A percentile compares a stretch with the other conserved stretches of the same genome.
Evolutionary conservation across 2,329 filamentous ascomycete species (phyloP).

Genomic region (Curvularia lunata): DNA sequence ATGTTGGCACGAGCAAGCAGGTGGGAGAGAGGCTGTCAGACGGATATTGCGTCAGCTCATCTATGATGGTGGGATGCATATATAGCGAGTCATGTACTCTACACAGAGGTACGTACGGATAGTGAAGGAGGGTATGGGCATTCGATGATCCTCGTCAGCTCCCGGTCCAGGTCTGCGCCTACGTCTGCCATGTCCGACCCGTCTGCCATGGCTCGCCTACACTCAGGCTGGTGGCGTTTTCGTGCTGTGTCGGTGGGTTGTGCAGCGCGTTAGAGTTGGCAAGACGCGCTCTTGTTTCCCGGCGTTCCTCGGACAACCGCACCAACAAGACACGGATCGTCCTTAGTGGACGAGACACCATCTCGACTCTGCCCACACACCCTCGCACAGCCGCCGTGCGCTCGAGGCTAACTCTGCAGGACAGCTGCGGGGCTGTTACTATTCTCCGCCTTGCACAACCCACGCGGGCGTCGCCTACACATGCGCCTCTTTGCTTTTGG

Average conservation of each 20-base stretch:
- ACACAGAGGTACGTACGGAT: constrained; percentile 51
- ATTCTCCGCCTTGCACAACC: constrained; percentile 8
- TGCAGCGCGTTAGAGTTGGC: constrained; percentile 14
- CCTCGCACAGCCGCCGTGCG: constrained; percentile 6
- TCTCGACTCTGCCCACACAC: not conserved
- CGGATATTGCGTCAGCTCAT: constrained; percentile 32
- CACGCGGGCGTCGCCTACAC: constrained; percentile 6
- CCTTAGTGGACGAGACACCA: not conserved
- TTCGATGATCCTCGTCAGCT: constrained; percentile 56
- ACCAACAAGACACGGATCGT: constrained; percentile 3
- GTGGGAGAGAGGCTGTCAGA: constrained; percentile 47
- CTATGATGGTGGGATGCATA: constrained; percentile 19
- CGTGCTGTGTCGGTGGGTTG: not conserved
- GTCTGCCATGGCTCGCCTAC: constrained; percentile 7
- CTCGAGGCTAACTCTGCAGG: not conserved
- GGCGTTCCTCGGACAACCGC: constrained; percentile 27
- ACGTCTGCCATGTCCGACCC: constrained; percentile 25
- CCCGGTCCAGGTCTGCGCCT: constrained; percentile 42
- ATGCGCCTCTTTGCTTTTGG: constrained; percentile 24
- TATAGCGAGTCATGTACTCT: constrained; percentile 28
- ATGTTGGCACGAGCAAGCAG: constrained; percentile 44
- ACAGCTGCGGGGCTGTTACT: constrained; percentile 12
- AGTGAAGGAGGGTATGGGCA: constrained; percentile 59
- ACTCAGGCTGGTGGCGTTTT: not conserved
- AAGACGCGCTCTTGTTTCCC: constrained; percentile 21